Evolutionary conservation across 805 yeast genomes (phyloP).

Genomic region (Ogataea pini): DNA sequence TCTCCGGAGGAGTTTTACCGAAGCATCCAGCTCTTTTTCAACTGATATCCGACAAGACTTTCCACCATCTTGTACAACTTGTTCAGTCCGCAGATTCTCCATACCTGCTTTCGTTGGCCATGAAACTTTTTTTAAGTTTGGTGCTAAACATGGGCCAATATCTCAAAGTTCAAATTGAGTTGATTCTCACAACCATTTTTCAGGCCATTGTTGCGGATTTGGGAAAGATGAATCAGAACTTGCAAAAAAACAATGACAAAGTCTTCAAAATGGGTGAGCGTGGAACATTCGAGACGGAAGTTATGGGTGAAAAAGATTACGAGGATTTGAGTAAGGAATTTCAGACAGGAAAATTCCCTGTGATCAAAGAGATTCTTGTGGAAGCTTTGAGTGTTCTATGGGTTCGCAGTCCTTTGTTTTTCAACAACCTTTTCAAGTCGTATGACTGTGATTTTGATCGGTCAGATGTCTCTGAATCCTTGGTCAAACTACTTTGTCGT

Average conservation of each 20-base stretch:
- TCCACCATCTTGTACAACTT: conserved; percentile 79
- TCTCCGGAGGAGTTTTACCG: conserved; percentile 64
- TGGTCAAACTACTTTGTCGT: conserved; percentile 71
- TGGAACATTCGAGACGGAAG: conserved; percentile 29
- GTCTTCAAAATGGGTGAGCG: conserved; percentile 33
- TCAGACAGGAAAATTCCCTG: conserved; percentile 46
- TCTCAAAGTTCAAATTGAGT: conserved; percentile 79
- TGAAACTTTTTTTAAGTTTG: conserved; percentile 74
- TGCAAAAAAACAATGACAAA: conserved; percentile 29
- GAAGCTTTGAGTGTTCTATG: conserved; percentile 82
- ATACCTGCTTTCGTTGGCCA: conserved; percentile 68
- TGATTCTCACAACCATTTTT: conserved; percentile 64
- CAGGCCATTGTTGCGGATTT: conserved; percentile 37
- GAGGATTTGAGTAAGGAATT: conserved; percentile 37
- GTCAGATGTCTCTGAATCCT: conserved; percentile 67
- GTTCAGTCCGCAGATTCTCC: conserved; percentile 75
- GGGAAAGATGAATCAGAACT: conserved; percentile 28
- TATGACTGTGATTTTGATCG: conserved; percentile 92
- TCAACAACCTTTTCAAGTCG: conserved; percentile 72
- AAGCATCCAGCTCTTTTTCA: conserved; percentile 65
- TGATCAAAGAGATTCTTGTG: conserved; percentile 75
- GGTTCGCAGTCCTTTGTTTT: conserved; percentile 77
- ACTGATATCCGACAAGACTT: conserved; percentile 76
- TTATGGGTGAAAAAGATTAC: conserved; percentile 29
- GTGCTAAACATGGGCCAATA: conserved; percentile 63